Base-by-base conservation (phyloP, 2,329 filamentous ascomycete species). In the Alternaria angustiovoidea region DNA sequence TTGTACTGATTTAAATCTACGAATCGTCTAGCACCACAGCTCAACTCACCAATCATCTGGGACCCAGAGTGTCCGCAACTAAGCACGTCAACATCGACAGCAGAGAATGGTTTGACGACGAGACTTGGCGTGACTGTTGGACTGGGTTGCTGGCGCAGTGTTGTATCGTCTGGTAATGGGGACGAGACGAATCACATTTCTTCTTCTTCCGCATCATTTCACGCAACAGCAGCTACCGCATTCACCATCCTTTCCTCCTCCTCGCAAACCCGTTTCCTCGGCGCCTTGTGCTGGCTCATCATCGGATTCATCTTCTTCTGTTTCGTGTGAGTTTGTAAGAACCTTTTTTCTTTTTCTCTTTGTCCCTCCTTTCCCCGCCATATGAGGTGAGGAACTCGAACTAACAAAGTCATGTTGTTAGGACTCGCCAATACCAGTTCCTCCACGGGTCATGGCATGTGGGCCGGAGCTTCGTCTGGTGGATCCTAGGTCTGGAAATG, bases 11-110 rank as follows among this genome's bases (percentile, higher is more conserved):
- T 18, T 18, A 18, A 18, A 18, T 18, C n/a, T n/a, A n/a, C n/a
- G n/a, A n/a, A n/a, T n/a, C 24, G 24, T 24, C 0, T 24, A 24
- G 24, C 24, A 26, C 7, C 28, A 30, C 28, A 30, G 8, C 28
- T 11, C 2, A 30, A 30, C 28, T 11, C 28, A 3, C 44, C 18
- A 2, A 49, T 49, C 12, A 49, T 38, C 2, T 49, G 46, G 30
- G 46, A 36, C 46, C 30, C 46, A 4, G 20, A 36, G 1, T 49
- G 46, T 18, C 20, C 46, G 0, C 46, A 36, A 11, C 1, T 36
- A 0, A 16, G 12, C 5, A 49, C 32, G 1, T 49, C 32, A 0
- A 38, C 14, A 0, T 1, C 20, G 0, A 49, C 46, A 0, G 46
- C 32, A 2, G 2, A 3, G 0, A 24, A 49, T 1, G 20, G 32